These are phyloP conservation scores for Oryza meridionalis DNA, from an alignment of 176 grass and related monocot genomes.

Conservation along the genomic window DNA sequence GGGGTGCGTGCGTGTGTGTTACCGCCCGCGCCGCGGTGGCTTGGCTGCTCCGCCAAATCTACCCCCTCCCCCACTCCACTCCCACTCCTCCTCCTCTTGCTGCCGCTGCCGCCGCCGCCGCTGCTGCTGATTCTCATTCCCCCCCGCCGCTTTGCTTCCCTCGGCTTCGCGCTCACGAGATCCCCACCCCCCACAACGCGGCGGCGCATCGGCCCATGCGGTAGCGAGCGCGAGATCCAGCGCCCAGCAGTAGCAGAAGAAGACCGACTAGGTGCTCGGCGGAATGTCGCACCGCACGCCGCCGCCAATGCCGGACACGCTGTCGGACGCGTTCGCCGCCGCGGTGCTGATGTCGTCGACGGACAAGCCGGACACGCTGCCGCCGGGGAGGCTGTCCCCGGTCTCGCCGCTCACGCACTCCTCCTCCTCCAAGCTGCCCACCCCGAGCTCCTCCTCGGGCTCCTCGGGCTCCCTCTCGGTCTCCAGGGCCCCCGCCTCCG, in stretches of 20 bases:
- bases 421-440: slow-evolving; percentile 53
- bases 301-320: slow-evolving; percentile 51
- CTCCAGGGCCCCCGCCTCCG: slow-evolving; percentile 32
- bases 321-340: slow-evolving; percentile 65
- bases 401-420: slow-evolving; percentile 70
- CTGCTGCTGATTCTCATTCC: not conserved
- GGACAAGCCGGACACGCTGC: slow-evolving; percentile 72
- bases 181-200: not conserved
- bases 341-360: slow-evolving; percentile 64
- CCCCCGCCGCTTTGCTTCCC: not conserved
- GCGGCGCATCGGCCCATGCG: slow-evolving; percentile 39
- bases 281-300: slow-evolving; percentile 61
- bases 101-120: not conserved
- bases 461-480: slow-evolving; percentile 69
- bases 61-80: not conserved
- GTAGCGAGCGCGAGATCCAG: slow-evolving; percentile 21
- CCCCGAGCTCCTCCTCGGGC: slow-evolving; percentile 64
- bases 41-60: not conserved
- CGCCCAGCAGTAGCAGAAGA: not conserved
- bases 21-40: not conserved
- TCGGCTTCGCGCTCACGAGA: not conserved
- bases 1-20: too few relatives aligned
- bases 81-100: not conserved
- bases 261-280: slow-evolving; percentile 19
- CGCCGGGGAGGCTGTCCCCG: slow-evolving; percentile 57